phyloP scores from a whole-genome alignment of 768 basidiomycete species.

The Pleurotus sapidus region DNA sequence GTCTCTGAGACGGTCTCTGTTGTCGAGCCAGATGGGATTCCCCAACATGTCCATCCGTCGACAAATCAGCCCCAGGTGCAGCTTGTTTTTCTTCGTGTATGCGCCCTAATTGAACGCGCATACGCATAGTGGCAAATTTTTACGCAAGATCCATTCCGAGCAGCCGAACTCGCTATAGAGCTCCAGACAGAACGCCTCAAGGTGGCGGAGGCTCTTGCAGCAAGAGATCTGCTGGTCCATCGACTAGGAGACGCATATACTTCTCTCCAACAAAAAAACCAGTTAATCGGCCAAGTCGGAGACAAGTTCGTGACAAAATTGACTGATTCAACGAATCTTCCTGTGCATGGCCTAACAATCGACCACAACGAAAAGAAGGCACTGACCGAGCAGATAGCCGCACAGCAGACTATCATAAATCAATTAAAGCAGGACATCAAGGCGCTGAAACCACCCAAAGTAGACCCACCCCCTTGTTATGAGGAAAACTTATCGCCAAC shows the following conservation, averaged over 20 bases:
- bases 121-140: no score
- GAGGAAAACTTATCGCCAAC: constrained; percentile 21
- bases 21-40: not conserved
- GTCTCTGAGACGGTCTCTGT: not conserved
- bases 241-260: constrained; percentile 58
- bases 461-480: constrained; percentile 31
- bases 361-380: constrained; percentile 20
- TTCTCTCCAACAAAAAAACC: constrained; percentile 60
- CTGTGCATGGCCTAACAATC: constrained; percentile 13
- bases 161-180: constrained; percentile 53
- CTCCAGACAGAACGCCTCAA: constrained; percentile 50
- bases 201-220: constrained; percentile 54
- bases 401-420: constrained; percentile 34
- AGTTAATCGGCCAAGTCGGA: constrained; percentile 45
- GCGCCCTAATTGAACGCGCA: no score
- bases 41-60: no score
- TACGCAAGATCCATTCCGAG: constrained; percentile 40
- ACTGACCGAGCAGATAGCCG: constrained; percentile 34
- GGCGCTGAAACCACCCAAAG: constrained; percentile 24
- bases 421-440: constrained; percentile 34
- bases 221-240: constrained; percentile 60
- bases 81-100: no score
- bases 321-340: constrained; percentile 11
- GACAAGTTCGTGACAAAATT: constrained; percentile 13
- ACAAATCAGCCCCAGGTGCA: no score